phyloP scores from a whole-genome alignment of 371 early-diverging fungal species.

The Syncephalastrum contaminatum region DNA sequence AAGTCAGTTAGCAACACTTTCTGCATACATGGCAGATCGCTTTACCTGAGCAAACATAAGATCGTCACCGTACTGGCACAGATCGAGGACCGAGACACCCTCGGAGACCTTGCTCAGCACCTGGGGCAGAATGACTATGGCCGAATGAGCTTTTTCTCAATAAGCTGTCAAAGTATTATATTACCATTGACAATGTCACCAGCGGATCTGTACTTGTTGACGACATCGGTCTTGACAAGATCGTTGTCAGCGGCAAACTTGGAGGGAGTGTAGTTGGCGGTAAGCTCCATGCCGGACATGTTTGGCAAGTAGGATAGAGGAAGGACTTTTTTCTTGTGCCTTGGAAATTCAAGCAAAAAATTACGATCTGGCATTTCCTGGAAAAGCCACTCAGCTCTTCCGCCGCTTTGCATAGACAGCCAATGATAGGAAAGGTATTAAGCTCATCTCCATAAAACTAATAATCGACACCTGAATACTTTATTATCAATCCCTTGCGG shows the following conservation, averaged over 20 bases:
- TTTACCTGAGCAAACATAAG: conserved; percentile 66
- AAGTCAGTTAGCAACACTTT: neutral
- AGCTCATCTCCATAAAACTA: no score
- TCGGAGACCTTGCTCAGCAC: conserved; percentile 57
- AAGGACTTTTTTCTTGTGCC: no score
- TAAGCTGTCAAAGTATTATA: neutral
- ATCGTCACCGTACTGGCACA: conserved; percentile 84
- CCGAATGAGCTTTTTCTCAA: no score
- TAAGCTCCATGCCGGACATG: no score
- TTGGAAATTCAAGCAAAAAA: no score
- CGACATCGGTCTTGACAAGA: conserved; percentile 57
- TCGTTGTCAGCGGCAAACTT: conserved; percentile 68
- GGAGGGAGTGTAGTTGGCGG: conserved; percentile 35
- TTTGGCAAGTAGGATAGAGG: no score
- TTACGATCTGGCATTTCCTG: no score
- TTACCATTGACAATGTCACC: conserved; percentile 80
- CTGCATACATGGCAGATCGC: neutral
- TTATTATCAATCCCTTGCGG: no score
- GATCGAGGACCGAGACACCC: conserved; percentile 69
- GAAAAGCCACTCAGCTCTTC: no score
- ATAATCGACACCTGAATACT: no score
- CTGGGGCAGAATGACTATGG: conserved; percentile 32
- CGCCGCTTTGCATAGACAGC: no score
- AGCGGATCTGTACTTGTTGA: conserved; percentile 81
- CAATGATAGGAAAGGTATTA: no score